phyloP scores from a whole-genome alignment of 176 grass and related monocot genomes.

The Themeda triandra region DNA sequence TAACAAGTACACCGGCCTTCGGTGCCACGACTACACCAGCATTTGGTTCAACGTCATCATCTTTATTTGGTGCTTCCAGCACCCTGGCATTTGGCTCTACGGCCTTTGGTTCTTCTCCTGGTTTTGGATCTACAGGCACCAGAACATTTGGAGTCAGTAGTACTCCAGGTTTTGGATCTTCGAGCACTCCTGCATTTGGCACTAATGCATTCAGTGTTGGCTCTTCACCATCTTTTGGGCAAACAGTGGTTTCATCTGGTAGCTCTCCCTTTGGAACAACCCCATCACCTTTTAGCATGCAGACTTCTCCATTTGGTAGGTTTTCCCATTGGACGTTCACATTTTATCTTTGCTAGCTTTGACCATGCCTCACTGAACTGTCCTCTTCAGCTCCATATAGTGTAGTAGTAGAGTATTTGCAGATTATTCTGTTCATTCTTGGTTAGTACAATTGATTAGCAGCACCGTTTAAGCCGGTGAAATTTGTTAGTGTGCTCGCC shows the following conservation, averaged over 20 bases:
- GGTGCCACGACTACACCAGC: conserved; percentile 6
- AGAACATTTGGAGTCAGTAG: conserved; percentile 60
- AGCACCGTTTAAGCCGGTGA: too few species aligned
- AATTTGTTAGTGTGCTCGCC: too few species aligned
- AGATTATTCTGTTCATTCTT: too few species aligned
- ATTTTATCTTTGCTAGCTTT: too few species aligned
- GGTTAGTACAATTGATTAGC: too few species aligned
- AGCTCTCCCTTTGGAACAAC: conserved; percentile 69
- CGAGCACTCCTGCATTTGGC: conserved; percentile 68
- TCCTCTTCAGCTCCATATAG: too few species aligned
- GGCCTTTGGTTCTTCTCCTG: conserved; percentile 58
- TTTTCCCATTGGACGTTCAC: too few species aligned
- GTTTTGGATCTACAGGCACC: conserved; percentile 60
- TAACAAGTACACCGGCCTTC: background rate
- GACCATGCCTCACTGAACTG: too few species aligned
- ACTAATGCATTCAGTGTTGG: conserved; percentile 68
- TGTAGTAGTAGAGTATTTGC: too few species aligned
- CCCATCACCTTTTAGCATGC: too few species aligned
- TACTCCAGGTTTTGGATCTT: conserved; percentile 57
- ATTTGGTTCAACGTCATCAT: conserved; percentile 55
- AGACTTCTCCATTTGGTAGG: too few species aligned
- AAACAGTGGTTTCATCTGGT: conserved; percentile 63
- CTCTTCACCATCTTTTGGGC: conserved; percentile 62
- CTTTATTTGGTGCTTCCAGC: conserved; percentile 62
- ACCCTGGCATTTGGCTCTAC: conserved; percentile 59